Evolutionary conservation across 75 land plant genomes (phyloP).

Genomic region (Chamaecyparis obtusa): DNA sequence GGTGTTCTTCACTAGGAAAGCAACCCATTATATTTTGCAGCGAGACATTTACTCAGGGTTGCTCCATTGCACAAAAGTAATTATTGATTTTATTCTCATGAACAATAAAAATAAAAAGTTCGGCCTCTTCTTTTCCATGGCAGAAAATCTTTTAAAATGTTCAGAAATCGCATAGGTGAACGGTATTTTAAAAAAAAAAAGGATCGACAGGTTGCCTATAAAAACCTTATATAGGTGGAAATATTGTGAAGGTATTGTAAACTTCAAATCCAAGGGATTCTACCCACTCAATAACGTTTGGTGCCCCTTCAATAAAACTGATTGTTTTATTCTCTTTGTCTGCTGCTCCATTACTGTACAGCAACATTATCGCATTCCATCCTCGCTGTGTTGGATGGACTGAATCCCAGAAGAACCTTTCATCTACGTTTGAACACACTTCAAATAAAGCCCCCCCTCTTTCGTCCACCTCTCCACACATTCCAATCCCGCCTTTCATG

Average conservation of each 20-base stretch:
- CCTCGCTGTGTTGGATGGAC: constrained; percentile 26
- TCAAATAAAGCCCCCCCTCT: background rate
- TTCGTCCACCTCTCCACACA: constrained; percentile 18
- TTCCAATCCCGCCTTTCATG: background rate
- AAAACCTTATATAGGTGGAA: too few species aligned
- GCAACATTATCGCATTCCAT: constrained; percentile 1
- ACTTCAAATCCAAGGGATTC: background rate
- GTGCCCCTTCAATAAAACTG: background rate
- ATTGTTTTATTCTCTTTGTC: background rate
- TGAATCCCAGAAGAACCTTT: constrained; percentile 25
- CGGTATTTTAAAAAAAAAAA: too few species aligned
- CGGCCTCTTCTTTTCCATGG: too few species aligned
- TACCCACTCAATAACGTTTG: background rate
- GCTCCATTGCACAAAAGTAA: too few species aligned
- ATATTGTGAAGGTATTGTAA: background rate
- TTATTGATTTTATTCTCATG: too few species aligned
- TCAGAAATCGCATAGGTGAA: too few species aligned
- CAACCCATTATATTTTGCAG: too few species aligned
- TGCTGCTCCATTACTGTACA: background rate
- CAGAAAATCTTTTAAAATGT: too few species aligned
- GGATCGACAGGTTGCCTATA: too few species aligned
- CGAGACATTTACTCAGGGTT: too few species aligned
- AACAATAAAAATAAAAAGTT: too few species aligned
- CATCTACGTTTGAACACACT: constrained; percentile 8
- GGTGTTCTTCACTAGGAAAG: too few species aligned